phyloP scores from a whole-genome alignment of 176 grass and related monocot species.

The Secale cereale region DNA sequence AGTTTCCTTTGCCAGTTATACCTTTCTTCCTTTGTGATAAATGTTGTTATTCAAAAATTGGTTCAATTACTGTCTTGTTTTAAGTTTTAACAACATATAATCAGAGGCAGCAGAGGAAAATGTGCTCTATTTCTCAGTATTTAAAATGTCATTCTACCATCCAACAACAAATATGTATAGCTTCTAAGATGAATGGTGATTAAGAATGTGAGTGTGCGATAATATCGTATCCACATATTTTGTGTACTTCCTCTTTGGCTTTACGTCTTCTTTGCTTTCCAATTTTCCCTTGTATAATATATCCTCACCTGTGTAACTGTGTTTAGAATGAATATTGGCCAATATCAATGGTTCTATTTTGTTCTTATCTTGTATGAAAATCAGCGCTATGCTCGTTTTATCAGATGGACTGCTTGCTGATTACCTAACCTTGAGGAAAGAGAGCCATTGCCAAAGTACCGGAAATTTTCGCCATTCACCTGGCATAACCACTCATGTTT shows the following conservation, averaged over 20 bases:
- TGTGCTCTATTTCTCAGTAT: neutral
- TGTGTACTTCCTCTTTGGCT: neutral
- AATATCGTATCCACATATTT: neutral
- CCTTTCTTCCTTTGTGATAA: too few species aligned
- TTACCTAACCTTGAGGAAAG: neutral
- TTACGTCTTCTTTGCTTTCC: neutral
- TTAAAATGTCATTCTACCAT: neutral
- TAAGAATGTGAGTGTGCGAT: neutral
- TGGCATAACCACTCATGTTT: neutral
- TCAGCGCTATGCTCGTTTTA: neutral
- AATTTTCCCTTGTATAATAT: neutral
- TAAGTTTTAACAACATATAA: too few species aligned
- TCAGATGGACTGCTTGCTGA: neutral
- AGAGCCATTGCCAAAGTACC: neutral
- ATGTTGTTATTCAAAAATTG: too few species aligned
- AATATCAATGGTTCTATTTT: neutral
- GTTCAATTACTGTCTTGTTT: too few species aligned
- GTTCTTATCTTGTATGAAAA: neutral
- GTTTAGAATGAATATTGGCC: neutral
- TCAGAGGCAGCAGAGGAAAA: too few species aligned
- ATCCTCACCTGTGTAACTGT: neutral
- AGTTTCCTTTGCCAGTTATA: too few species aligned
- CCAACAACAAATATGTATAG: neutral
- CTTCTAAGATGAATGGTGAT: neutral
- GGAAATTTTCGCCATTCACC: neutral